Evolutionary conservation across 2,329 filamentous ascomycete species (phyloP), one percentile per base, ranked within the genome.

Genomic region (Sporothrix pallida): DNA sequence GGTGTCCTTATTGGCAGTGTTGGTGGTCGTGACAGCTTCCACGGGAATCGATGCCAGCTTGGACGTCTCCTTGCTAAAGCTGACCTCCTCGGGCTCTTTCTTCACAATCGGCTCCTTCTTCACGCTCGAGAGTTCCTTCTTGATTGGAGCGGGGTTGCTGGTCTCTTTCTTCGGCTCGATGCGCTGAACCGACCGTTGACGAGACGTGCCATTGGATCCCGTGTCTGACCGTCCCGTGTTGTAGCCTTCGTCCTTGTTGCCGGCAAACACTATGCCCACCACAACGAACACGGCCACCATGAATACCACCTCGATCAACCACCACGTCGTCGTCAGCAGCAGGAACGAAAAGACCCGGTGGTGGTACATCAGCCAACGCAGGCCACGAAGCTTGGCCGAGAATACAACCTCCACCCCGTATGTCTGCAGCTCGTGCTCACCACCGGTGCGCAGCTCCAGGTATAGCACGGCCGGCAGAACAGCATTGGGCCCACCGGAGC

Each of bases 311-410:
- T 95, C 94, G 13, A 89, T 88, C 0, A 84, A 80, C 94, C 95
- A 98, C 81, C 98, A 98, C 0, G 88, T 77, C 0, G 84, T 81
- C 0, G 91, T 93, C 78, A 94, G 92, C 0, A 91, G 78, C 0
- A 92, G 71, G 74, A 94, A 94, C 5, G 90, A 90, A 1, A 89
- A 81, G 50, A 96, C 79, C 13, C 92, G 89, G 83, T 95, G 91
- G 75, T 93, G 90, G 78, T 96, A 96, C 93, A 99, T 97, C 72
- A 95, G 78, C 89, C 92, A 96, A 68, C 92, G 85, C 75, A 98
- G 81, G 0, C 95, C 95, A 12, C 87, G 86, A 76, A 98, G 90
- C 71, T 90, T 87, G 4, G 95, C 95, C 42, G 88, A 90, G 75
- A 98, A 89, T 2, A 87, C 87, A 48, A 97, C 86, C 15, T 83